phyloP scores from a whole-genome alignment of 176 grass and related monocot genomes.

The Microstegium vimineum region DNA sequence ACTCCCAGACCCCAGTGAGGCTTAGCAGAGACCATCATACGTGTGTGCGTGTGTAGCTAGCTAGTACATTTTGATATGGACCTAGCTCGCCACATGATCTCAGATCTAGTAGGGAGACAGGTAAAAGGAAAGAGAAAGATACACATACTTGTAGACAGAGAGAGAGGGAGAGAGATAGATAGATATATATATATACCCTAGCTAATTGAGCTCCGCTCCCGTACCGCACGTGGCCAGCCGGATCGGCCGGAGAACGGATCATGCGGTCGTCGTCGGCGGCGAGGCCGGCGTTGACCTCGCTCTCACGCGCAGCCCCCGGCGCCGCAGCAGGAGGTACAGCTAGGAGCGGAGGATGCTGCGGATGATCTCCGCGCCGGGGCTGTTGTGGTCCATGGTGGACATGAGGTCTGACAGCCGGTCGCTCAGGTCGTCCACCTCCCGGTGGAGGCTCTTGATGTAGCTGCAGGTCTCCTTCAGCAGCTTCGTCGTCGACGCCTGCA shows the following conservation, averaged over 20 bases:
- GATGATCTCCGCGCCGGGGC: conserved; percentile 79
- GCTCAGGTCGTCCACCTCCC: conserved; percentile 90
- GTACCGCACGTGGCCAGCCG: background rate
- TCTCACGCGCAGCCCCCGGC: background rate
- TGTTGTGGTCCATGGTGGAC: conserved; percentile 78
- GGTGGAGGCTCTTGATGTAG: conserved; percentile 97
- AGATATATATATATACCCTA: conserved; percentile 44
- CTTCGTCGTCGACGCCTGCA: conserved; percentile 80
- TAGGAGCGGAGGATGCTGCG: conserved; percentile 84
- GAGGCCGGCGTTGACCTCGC: background rate
- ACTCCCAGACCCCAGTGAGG: conserved; percentile 35
- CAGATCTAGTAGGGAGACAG: conserved; percentile 34
- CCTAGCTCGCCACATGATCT: conserved; percentile 6
- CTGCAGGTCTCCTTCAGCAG: conserved; percentile 87
- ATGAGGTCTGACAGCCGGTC: conserved; percentile 80
- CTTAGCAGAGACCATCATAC: conserved; percentile 22
- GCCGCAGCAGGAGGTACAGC: background rate
- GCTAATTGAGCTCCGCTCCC: conserved; percentile 18
- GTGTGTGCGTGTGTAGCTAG: conserved; percentile 13
- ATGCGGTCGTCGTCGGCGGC: background rate
- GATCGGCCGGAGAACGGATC: background rate
- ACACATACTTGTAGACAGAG: conserved; percentile 23
- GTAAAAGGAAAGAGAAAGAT: background rate
- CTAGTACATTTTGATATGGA: conserved; percentile 32
- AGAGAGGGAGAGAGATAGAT: background rate